Conservation (phyloP, 192 early-diverging fungal species). For the Podila verticillata region DNA sequence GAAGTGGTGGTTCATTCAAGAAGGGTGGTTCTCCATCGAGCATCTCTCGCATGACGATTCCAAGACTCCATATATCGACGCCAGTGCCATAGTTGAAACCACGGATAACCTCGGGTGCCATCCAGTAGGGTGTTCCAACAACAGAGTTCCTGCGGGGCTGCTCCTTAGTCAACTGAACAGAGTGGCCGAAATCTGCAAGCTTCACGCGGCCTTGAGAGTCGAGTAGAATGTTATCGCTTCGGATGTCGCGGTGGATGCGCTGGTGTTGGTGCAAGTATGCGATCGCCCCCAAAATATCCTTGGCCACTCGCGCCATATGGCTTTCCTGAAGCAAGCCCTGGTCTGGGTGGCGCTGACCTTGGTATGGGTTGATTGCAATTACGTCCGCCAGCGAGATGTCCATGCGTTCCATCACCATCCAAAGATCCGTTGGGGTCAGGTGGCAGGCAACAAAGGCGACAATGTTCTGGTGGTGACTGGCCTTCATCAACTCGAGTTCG, state of each 20-base stretch:
- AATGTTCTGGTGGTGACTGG: constrained; percentile 89
- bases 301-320: constrained; percentile 92
- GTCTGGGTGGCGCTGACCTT: constrained; percentile 41
- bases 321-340: constrained; percentile 75
- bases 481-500: constrained; percentile 90
- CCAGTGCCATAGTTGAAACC: constrained; percentile 90
- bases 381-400: constrained; percentile 97
- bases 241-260: constrained; percentile 94
- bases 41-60: constrained; percentile 96
- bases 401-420: constrained; percentile 99
- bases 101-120: constrained; percentile 97
- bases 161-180: constrained; percentile 86
- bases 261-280: constrained; percentile 78
- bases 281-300: constrained; percentile 84
- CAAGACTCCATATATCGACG: constrained; percentile 95
- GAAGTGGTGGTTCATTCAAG: constrained; percentile 81
- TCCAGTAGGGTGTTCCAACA: constrained; percentile 96
- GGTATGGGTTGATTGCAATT: constrained; percentile 82
- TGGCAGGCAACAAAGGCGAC: constrained; percentile 94
- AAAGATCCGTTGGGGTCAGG: constrained; percentile 84
- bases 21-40: constrained; percentile 96
- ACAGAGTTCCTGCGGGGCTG: constrained; percentile 86
- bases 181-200: constrained; percentile 96
- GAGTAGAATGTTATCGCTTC: constrained; percentile 92
- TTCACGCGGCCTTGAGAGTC: constrained; percentile 87